phyloP scores from a whole-genome alignment of 768 basidiomycete genomes.

The Galerina sulciceps region DNA sequence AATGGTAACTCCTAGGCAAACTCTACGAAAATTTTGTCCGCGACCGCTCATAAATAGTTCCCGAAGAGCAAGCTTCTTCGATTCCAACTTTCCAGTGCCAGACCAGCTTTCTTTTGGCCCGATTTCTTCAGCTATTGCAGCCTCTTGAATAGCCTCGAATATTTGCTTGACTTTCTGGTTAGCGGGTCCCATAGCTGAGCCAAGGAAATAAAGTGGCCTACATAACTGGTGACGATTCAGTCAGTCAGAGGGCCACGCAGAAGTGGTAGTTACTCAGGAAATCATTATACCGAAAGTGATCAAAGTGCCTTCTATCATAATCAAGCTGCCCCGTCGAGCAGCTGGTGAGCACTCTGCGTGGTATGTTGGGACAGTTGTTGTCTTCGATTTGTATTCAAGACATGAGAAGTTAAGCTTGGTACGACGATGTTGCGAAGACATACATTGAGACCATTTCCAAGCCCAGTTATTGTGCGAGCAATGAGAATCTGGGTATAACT shows the following conservation, averaged over 20 bases:
- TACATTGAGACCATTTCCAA: conserved; percentile 70
- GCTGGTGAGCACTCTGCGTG: conserved; percentile 71
- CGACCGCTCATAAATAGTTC: conserved; percentile 61
- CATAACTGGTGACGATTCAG: conserved; percentile 19
- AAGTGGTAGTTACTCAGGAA: conserved; percentile 43
- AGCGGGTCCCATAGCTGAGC: too few relatives aligned
- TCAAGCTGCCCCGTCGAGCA: conserved; percentile 59
- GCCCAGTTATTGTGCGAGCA: conserved; percentile 60
- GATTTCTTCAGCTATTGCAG: conserved; percentile 47
- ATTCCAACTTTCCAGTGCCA: conserved; percentile 7
- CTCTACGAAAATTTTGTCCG: conserved; percentile 64
- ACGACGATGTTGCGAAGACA: conserved; percentile 15
- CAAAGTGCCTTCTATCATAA: conserved; percentile 68
- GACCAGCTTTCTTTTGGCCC: neutral
- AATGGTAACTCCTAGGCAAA: conserved; percentile 55
- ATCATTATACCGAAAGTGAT: conserved; percentile 70
- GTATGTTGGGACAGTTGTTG: conserved; percentile 67
- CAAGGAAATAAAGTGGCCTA: neutral
- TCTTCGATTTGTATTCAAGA: conserved; percentile 40
- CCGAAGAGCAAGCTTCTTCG: conserved; percentile 41
- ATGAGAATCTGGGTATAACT: conserved; percentile 66
- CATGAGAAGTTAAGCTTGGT: too few relatives aligned
- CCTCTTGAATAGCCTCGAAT: conserved; percentile 58
- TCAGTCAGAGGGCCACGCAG: neutral
- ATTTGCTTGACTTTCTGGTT: conserved; percentile 51